Evolutionary conservation across 257 asterid species (phyloP), one percentile per base, ranked within the genome.

Genomic region (Solanum sparsipilum): DNA sequence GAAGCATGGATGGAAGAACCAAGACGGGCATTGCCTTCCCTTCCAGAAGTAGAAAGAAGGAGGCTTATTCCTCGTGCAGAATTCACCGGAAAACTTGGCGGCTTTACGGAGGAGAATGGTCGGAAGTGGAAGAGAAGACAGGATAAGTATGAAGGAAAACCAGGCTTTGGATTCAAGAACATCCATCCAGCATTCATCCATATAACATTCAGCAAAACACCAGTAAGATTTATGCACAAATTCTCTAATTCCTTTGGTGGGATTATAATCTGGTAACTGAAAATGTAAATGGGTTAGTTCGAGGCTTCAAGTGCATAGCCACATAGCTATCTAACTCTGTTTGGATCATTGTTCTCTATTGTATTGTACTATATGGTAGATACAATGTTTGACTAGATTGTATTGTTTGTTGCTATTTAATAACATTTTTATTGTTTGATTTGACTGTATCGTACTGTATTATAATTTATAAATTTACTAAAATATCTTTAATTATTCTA

Each of bases 1-100:
- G 83, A 70, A 79, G 97, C 98, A 83, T 95, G 98, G 87, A 94
- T 92, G n/a, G 94, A 94, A 87, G 92, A 90, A 60, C 99, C 97
- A 44, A 92, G 65, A 63, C 91, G 94, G 81, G 93, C 74, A 90
- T 94, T 90, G 89, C 91, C 92, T 86, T 94, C 92, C 89, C 81
- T 95, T 84, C 90, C 95, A 88, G 93, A 91, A 82, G 88, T 74
- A 88, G 93, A 90, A 75, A 94, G 91, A 74, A 94, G 89, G 83
- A 72, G 46, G 92, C 91, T 89, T 25, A 93, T 89, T 39, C 91
- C 91, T 82, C 90, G 65, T 76, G 90, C 93, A 60, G 90, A 72
- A 76, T 88, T 86, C 88, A 87, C 89, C 31, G 58, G 60, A 39
- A 91, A 83, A 83, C 93, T 79, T 84, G 83, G 83, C 34, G 91